A percentile compares a stretch with the other conserved stretches of the same genome.
Evolutionary conservation across 116 monocot genomes (phyloP).

Genomic region (Iris pallida): DNA sequence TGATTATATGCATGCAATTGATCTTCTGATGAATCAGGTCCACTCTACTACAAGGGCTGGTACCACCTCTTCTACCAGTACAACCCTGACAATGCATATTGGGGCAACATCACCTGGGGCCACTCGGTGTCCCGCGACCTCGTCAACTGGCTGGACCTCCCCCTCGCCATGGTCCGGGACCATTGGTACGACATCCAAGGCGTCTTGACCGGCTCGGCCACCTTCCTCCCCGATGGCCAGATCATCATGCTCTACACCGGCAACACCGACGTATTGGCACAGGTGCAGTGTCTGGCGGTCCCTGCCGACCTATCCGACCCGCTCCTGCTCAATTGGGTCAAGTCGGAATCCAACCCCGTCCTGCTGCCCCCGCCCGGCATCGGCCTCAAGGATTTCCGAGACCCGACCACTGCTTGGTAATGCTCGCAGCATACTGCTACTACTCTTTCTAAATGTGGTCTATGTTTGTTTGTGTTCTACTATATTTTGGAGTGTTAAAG

Average conservation of each 20-base stretch:
- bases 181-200: slow-evolving; percentile 79
- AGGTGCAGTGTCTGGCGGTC: slow-evolving; percentile 38
- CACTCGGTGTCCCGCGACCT: slow-evolving; percentile 78
- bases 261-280: slow-evolving; percentile 14
- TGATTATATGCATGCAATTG: too few species aligned
- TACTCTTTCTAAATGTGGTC: too few species aligned
- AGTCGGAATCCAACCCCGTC: slow-evolving; percentile 32
- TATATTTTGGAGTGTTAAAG: too few species aligned
- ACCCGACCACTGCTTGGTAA: slow-evolving; percentile 44
- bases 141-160: slow-evolving; percentile 71
- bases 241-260: slow-evolving; percentile 48
- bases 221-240: slow-evolving; percentile 27
- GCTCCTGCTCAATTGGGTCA: slow-evolving; percentile 32
- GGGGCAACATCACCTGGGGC: slow-evolving; percentile 93
- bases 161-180: slow-evolving; percentile 77
- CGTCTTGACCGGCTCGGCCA: slow-evolving; percentile 71
- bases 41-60: slow-evolving; percentile 84
- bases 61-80: slow-evolving; percentile 95
- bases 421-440: too few species aligned
- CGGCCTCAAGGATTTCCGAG: slow-evolving; percentile 29
- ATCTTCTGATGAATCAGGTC: too few species aligned
- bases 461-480: too few species aligned
- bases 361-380: slow-evolving; percentile 30
- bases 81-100: slow-evolving; percentile 58
- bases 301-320: slow-evolving; percentile 36